Evolutionary conservation across 345 rosid species (phyloP).

Genomic region (Viola odorata): DNA sequence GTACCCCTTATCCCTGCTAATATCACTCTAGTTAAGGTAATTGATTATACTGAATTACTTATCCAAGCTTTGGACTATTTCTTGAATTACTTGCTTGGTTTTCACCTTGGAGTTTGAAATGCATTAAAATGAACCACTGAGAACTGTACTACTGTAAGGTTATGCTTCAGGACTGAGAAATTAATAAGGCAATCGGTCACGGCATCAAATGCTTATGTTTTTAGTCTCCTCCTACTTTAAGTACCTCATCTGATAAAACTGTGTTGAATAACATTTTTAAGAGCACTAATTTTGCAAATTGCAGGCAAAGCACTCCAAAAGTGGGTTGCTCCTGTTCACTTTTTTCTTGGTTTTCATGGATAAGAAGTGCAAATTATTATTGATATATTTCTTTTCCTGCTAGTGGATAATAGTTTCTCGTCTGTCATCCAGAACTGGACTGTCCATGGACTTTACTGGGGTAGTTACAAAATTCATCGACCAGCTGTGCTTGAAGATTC

Average conservation of each 20-base stretch:
- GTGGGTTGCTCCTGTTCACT: not conserved
- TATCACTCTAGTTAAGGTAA: conserved; percentile 88
- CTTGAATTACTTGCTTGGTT: not conserved
- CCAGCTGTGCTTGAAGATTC: conserved; percentile 69
- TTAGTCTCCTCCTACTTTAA: no score
- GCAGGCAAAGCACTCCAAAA: not conserved
- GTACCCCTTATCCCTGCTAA: conserved; percentile 78
- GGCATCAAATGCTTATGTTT: not conserved
- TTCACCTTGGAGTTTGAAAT: not conserved
- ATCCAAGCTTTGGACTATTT: not conserved
- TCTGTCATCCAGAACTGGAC: conserved; percentile 84
- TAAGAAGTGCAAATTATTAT: not conserved
- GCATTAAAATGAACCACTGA: not conserved
- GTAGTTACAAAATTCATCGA: conserved; percentile 61
- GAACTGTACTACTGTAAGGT: no score
- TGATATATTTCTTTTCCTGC: not conserved
- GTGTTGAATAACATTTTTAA: not conserved
- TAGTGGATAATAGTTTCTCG: conserved; percentile 2
- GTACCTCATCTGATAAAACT: not conserved
- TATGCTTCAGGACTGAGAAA: not conserved
- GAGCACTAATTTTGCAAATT: not conserved
- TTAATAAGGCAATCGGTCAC: not conserved
- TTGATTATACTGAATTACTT: not conserved
- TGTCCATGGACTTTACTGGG: conserved; percentile 95
- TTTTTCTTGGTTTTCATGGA: conserved; percentile 1